Evolutionary conservation across 371 early-diverging fungal genomes (phyloP).

Genomic region (Mucor lusitanicus): DNA sequence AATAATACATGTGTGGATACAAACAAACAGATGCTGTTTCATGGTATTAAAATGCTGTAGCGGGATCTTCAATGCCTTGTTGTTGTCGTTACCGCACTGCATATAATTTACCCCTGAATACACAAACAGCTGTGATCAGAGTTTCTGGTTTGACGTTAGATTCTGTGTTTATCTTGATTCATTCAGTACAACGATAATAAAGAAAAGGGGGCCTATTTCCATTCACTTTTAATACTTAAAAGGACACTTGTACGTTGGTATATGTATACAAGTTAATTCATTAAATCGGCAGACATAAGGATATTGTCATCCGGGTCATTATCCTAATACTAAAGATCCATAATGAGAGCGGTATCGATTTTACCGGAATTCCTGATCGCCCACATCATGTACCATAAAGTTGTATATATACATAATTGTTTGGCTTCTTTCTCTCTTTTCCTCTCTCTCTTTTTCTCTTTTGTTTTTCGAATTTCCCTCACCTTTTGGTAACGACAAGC

Average conservation of each 20-base stretch:
- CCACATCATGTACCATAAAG: not conserved
- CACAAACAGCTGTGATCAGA: too few species aligned
- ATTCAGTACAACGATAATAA: too few species aligned
- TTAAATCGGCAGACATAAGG: constrained; percentile 1
- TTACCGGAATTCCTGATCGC: not conserved
- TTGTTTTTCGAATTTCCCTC: not conserved
- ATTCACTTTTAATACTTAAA: too few species aligned
- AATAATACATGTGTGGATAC: not conserved
- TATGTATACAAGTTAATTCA: not conserved
- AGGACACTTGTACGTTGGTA: not conserved
- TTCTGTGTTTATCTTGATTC: too few species aligned
- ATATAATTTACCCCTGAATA: too few species aligned
- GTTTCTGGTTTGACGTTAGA: too few species aligned
- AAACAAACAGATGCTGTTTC: not conserved
- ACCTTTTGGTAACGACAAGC: not conserved
- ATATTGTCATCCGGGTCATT: not conserved
- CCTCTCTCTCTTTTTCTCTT: not conserved
- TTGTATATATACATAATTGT: constrained; percentile 1
- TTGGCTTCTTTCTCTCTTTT: not conserved
- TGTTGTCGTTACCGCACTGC: too few species aligned
- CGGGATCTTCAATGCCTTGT: not conserved
- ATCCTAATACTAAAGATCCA: not conserved
- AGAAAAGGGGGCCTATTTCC: too few species aligned
- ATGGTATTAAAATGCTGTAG: not conserved
- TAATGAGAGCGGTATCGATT: not conserved